Base-by-base conservation (phyloP, 768 basidiomycete species). In the Paxillus ammoniavirescens region DNA sequence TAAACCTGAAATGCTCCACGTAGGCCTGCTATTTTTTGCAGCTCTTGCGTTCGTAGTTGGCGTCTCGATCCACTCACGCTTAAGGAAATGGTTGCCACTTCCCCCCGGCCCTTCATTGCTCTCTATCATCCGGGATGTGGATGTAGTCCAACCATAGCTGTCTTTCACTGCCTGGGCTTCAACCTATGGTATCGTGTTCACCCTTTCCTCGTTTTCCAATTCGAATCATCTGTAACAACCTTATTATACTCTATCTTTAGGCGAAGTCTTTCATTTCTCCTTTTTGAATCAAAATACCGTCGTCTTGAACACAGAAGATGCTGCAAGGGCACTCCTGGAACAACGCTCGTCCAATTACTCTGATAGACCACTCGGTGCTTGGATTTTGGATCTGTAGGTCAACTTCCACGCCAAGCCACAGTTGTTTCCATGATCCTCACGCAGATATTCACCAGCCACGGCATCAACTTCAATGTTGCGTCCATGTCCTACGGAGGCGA, bases 401-500 rank as follows among this genome's bases (percentile, higher is more conserved):
- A 14, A 18, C 5, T 36, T 12, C 12, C 31, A 1, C 28, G 8
- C 10, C 2, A 18, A 13, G 43, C n/a, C 12, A n/a, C 31, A 33
- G 67, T 60, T 30, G 70, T 72, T 69, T 8, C 73, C 74, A 15
- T 76, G 73, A 70, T 33, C 33, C 33, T 33, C 21, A 21, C 3
- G 21, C 21, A 21, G 33, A 33, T 12, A 33, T 9, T n/a, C 33
- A 10, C 3, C 8, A 33, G 33, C 33, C 33, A 33, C 12, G 33
- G 33, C 10, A 1, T 33, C 33, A 71, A 72, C 46, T 75, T 73
- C 52, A 69, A 73, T 48, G 60, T 70, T 6, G 69, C 63, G 26
- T 59, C 72, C 31, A 65, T 71, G 56, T 65, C 60, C 2, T 75
- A 77, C 52, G 73, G 72, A 1, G 47, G 69, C 2, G 55, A 53